phyloP scores from a whole-genome alignment of 1,284 basidiomycete species.

The Ceratorhiza oryzae-sativae region DNA sequence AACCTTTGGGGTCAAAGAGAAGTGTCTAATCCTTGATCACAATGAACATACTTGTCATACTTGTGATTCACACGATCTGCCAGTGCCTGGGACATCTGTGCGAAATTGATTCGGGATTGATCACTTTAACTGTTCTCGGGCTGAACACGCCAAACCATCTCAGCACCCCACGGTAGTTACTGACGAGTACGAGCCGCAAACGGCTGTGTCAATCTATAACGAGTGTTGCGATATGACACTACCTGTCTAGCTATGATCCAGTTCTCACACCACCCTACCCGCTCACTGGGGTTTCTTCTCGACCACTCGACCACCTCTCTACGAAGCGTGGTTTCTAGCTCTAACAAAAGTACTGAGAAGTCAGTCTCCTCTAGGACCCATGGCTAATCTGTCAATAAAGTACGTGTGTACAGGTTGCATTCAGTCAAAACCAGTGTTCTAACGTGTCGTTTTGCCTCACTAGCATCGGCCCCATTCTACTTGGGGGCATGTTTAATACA shows the following conservation, averaged over 20 bases:
- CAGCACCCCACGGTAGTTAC: background rate
- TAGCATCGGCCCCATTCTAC: constrained; percentile 24
- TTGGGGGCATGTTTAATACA: constrained; percentile 19
- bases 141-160: background rate
- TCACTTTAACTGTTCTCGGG: background rate
- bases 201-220: background rate
- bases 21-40: too few relatives aligned
- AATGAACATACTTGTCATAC: too few relatives aligned
- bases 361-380: background rate
- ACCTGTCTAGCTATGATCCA: background rate
- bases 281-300: background rate
- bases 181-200: background rate
- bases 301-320: background rate
- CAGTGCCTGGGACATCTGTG: background rate
- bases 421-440: too few relatives aligned
- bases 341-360: background rate
- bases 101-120: background rate
- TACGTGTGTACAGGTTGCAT: background rate
- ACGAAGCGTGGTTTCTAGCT: background rate
- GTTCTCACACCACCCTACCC: background rate
- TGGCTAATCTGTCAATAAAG: background rate
- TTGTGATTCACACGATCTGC: constrained; percentile 9
- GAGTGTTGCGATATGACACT: background rate
- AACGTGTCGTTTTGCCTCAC: background rate
- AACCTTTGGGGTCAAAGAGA: too few relatives aligned